These are phyloP conservation scores for Rhodomyrtus psidioides DNA, from an alignment of 441 rosid genomes.

Conservation along the genomic window DNA sequence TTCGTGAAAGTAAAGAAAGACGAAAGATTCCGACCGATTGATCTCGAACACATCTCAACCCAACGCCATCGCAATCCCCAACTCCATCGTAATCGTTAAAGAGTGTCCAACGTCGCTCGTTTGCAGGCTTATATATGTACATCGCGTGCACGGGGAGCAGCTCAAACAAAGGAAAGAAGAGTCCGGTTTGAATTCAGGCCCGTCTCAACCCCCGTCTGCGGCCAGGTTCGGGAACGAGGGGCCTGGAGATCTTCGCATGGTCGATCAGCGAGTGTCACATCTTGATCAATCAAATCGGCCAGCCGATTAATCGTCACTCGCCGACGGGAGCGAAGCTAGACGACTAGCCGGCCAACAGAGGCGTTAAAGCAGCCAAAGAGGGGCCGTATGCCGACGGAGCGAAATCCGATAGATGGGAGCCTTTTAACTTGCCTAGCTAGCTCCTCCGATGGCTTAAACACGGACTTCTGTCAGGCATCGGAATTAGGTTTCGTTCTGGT, in stretches of 20 bases:
- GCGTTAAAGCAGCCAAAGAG: background rate
- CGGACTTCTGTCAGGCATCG: accelerated
- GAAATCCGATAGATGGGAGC: background rate
- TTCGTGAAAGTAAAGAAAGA: no score
- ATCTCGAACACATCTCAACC: background rate
- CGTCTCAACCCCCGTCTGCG: accelerated
- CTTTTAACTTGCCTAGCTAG: background rate
- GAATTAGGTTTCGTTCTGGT: background rate
- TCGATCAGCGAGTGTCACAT: background rate
- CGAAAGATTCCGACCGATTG: no score
- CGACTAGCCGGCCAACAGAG: background rate
- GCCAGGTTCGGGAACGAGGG: accelerated
- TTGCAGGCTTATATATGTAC: background rate
- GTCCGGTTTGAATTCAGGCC: background rate
- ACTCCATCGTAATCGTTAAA: background rate
- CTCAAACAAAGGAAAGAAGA: background rate
- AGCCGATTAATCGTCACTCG: background rate
- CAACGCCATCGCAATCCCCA: background rate
- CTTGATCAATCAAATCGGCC: accelerated
- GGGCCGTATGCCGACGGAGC: background rate
- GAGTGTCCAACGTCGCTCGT: background rate
- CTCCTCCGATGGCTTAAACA: accelerated
- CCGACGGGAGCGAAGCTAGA: accelerated
- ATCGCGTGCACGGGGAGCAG: background rate
- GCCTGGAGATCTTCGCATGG: accelerated